Percentiles rank a stretch among this genome's conserved stretches.
These are phyloP conservation scores for Fibroporia radiculosa DNA, from an alignment of 768 basidiomycete species.

Conservation along the genomic window DNA sequence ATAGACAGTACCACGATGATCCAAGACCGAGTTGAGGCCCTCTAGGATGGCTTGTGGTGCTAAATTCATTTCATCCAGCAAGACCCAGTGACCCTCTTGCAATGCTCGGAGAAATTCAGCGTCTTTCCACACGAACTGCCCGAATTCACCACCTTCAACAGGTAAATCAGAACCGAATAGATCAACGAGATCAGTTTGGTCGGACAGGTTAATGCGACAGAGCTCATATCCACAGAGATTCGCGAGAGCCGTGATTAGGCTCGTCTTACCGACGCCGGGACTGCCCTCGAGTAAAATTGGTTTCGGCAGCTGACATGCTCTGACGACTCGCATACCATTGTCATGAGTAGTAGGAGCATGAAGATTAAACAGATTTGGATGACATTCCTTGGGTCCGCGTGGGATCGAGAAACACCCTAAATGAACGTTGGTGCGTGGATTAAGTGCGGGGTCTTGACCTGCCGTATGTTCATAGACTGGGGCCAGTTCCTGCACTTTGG, in stretches of 20 bases:
- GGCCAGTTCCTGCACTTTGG: constrained; percentile 47
- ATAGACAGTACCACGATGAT: constrained; percentile 92
- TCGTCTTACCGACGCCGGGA: constrained; percentile 98
- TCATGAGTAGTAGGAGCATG: constrained; percentile 81
- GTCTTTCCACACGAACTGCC: constrained; percentile 96
- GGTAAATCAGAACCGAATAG: constrained; percentile 96
- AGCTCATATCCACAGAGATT: constrained; percentile 69
- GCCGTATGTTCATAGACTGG: constrained; percentile 27
- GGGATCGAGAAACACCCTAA: constrained; percentile 72
- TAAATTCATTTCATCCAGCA: constrained; percentile 98
- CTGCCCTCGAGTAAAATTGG: constrained; percentile 95
- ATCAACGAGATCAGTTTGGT: constrained; percentile 95
- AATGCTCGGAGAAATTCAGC: constrained; percentile 91
- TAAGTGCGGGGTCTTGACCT: background rate
- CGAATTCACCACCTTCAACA: constrained; percentile 82
- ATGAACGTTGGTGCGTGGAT: constrained; percentile 27
- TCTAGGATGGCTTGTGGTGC: constrained; percentile 95
- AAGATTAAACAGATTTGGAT: constrained; percentile 58
- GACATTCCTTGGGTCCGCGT: constrained; percentile 40
- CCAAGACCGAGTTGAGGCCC: constrained; percentile 91
- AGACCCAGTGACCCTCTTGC: constrained; percentile 95
- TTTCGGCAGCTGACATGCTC: constrained; percentile 85
- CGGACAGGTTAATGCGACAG: constrained; percentile 93
- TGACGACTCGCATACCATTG: constrained; percentile 82
- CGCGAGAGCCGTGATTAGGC: constrained; percentile 82